Evolutionary conservation across 805 yeast species (phyloP).

Genomic region (Starmerella kuoi): DNA sequence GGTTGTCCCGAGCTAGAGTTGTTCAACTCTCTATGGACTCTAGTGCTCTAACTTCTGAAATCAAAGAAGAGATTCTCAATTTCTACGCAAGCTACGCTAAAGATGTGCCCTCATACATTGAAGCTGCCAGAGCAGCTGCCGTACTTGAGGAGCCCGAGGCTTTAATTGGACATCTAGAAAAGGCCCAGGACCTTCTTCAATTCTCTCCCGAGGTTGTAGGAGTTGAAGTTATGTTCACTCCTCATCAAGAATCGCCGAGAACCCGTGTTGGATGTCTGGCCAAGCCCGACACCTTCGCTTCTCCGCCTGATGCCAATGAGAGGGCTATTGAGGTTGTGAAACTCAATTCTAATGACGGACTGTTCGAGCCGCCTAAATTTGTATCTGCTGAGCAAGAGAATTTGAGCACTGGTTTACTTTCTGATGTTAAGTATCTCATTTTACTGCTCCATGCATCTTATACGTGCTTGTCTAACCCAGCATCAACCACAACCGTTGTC

Average conservation of each 20-base stretch:
- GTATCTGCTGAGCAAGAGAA: background rate
- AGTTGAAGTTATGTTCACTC: slow-evolving; percentile 4
- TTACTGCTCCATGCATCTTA: slow-evolving; percentile 55
- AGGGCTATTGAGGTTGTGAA: slow-evolving; percentile 3
- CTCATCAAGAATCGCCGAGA: slow-evolving; percentile 3
- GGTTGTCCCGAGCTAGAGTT: slow-evolving; percentile 29
- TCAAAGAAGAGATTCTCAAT: background rate
- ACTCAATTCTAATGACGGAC: slow-evolving; percentile 5
- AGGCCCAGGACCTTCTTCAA: slow-evolving; percentile 10
- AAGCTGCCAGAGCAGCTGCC: slow-evolving; percentile 43
- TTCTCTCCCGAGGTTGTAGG: slow-evolving; percentile 6
- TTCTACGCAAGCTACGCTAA: slow-evolving; percentile 19
- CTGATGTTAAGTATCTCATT: slow-evolving; percentile 59
- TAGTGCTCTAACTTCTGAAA: background rate
- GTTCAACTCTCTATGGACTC: slow-evolving; percentile 27
- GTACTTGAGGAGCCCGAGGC: slow-evolving; percentile 26
- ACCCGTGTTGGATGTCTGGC: slow-evolving; percentile 7
- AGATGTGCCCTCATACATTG: slow-evolving; percentile 41
- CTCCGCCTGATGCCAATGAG: background rate
- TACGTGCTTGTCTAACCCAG: slow-evolving; percentile 57
- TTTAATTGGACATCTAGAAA: slow-evolving; percentile 21
- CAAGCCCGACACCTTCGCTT: background rate
- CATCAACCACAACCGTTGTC: slow-evolving; percentile 47
- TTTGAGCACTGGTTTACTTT: slow-evolving; percentile 4
- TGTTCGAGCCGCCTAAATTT: slow-evolving; percentile 4